phyloP scores from a whole-genome alignment of 805 yeast genomes.

The Monosporozyma servazzii region DNA sequence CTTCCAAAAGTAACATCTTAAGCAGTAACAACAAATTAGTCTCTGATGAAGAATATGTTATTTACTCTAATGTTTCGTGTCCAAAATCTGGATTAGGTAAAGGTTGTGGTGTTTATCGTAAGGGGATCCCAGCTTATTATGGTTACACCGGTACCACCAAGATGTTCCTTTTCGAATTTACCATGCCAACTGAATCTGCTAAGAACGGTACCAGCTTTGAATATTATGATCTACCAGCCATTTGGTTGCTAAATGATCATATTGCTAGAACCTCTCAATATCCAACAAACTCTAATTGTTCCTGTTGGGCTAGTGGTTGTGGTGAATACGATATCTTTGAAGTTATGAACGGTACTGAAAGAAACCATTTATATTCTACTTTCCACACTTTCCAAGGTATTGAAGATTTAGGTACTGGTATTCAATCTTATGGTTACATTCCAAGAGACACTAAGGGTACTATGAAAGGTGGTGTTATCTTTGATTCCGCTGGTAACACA shows the following conservation, averaged over 20 bases:
- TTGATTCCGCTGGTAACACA: constrained; percentile 51
- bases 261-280: constrained; percentile 72
- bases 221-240: constrained; percentile 59
- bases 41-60: constrained; percentile 52
- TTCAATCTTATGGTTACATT: constrained; percentile 47
- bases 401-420: constrained; percentile 50
- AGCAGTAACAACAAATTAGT: constrained; percentile 39
- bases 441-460: constrained; percentile 41
- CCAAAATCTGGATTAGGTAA: constrained; percentile 42
- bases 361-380: constrained; percentile 50
- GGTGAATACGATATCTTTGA: constrained; percentile 76
- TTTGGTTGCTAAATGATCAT: constrained; percentile 65
- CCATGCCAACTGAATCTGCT: constrained; percentile 48
- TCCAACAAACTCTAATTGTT: constrained; percentile 48
- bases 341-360: constrained; percentile 54
- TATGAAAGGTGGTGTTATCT: constrained; percentile 67
- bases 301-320: constrained; percentile 72
- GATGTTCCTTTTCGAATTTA: constrained; percentile 64
- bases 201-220: constrained; percentile 28
- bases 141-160: constrained; percentile 60
- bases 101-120: constrained; percentile 72
- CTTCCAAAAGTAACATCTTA: constrained; percentile 40
- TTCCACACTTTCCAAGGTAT: constrained; percentile 66
- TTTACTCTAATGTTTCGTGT: constrained; percentile 51
- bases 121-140: constrained; percentile 65